These are phyloP conservation scores for Schwanniomyces vanrijiae DNA, from an alignment of 805 yeast genomes.

Conservation along the genomic window DNA sequence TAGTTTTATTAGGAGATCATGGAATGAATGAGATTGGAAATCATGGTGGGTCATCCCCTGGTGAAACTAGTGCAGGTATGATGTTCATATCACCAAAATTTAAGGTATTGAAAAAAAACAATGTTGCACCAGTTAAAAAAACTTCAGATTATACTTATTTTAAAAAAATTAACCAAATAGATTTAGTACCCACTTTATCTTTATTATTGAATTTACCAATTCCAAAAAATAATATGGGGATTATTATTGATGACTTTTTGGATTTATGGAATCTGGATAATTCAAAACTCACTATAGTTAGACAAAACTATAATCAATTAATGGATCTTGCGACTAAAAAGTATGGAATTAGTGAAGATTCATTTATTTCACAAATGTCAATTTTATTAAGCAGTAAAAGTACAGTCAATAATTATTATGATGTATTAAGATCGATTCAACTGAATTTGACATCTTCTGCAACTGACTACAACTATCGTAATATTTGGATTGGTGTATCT, in stretches of 20 bases:
- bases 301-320: conserved; percentile 61
- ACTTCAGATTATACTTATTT: conserved; percentile 54
- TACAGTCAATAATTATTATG: conserved; percentile 12
- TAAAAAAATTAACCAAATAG: conserved; percentile 59
- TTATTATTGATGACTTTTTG: conserved; percentile 59
- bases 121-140: conserved; percentile 37
- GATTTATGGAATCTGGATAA: conserved; percentile 44
- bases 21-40: conserved; percentile 96
- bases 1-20: conserved; percentile 87
- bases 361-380: conserved; percentile 5
- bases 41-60: conserved; percentile 92
- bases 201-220: conserved; percentile 61
- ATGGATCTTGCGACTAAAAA: conserved; percentile 46
- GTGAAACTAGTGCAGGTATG: conserved; percentile 89
- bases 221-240: conserved; percentile 75
- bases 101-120: conserved; percentile 18
- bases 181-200: conserved; percentile 69
- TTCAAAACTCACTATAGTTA: conserved; percentile 35
- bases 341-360: conserved; percentile 15
- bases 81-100: conserved; percentile 67
- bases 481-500: conserved; percentile 39
- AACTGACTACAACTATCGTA: conserved; percentile 65
- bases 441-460: conserved; percentile 55
- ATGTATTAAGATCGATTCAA: conserved; percentile 50
- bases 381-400: conserved; percentile 1